Conservation (phyloP, 495 filamentous ascomycete species). For the Usnea hakonensis region DNA sequence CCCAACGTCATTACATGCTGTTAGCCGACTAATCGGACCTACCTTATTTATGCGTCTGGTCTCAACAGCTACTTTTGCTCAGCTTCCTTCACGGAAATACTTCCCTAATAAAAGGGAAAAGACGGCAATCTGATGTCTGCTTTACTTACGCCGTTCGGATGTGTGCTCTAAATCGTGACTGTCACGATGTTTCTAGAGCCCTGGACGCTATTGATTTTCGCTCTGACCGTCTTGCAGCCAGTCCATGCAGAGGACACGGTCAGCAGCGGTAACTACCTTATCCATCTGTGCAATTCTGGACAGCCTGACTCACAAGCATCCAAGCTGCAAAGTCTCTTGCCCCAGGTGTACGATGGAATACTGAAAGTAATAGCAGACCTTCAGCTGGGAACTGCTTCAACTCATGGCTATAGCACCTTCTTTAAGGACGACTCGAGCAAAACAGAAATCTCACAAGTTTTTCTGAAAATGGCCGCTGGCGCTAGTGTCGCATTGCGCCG, state of each 20-base stretch:
- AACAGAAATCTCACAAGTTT: not conserved
- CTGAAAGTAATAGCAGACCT: not conserved
- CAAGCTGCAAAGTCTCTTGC: not conserved
- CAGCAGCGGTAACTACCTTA: not conserved
- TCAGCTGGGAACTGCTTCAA: not conserved
- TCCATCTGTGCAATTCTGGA: not conserved
- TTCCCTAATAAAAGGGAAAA: not conserved
- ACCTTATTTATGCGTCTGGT: not conserved
- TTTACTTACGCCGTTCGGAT: not conserved
- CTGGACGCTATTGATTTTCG: not conserved
- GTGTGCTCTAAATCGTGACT: not conserved
- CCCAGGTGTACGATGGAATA: not conserved
- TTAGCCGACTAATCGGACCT: not conserved
- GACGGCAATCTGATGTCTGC: not conserved
- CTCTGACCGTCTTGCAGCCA: not conserved
- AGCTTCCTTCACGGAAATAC: not conserved
- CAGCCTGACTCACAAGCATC: not conserved
- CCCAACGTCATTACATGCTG: not conserved
- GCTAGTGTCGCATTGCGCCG: not conserved
- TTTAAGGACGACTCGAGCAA: conserved; percentile 1
- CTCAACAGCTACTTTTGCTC: not conserved
- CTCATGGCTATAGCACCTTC: not conserved
- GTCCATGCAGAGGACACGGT: not conserved
- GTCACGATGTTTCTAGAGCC: not conserved
- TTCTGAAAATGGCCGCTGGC: not conserved